Percentiles rank a stretch among this genome's conserved stretches.
phyloP scores from a whole-genome alignment of 202 grass and related monocot genomes.

The Elaeis oleifera region DNA sequence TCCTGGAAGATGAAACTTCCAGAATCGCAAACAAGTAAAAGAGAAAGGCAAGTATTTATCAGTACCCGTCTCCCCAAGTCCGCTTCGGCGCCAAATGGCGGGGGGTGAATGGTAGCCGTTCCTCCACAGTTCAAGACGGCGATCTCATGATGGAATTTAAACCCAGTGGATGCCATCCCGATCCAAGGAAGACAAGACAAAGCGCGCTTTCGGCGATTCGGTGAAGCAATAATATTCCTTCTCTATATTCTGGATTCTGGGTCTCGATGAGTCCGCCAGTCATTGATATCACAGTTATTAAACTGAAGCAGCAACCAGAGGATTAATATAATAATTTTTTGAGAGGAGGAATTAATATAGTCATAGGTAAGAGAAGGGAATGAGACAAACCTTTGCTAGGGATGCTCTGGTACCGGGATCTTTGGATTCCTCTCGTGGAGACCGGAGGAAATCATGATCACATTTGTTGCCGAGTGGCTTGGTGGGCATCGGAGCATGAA shows the following conservation, averaged over 20 bases:
- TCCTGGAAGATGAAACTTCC: neutral
- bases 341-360: too few species aligned
- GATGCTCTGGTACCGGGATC: too few species aligned
- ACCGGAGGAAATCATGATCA: too few species aligned
- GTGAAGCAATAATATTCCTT: neutral
- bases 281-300: neutral
- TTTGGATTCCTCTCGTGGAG: too few species aligned
- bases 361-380: neutral
- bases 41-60: neutral
- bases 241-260: neutral
- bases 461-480: too few species aligned
- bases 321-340: too few species aligned
- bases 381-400: slow-evolving; percentile 1
- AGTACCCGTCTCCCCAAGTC: neutral
- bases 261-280: neutral
- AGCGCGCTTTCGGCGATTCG: neutral
- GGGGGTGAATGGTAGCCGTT: neutral
- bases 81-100: slow-evolving; percentile 1
- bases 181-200: slow-evolving; percentile 13
- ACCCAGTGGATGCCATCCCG: neutral
- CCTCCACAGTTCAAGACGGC: neutral
- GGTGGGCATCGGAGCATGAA: too few species aligned
- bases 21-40: neutral
- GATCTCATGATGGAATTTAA: slow-evolving; percentile 12
- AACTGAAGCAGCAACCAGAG: neutral